Evolutionary conservation across 1,284 basidiomycete species (phyloP).

Genomic region (Amylostereum areolatum): DNA sequence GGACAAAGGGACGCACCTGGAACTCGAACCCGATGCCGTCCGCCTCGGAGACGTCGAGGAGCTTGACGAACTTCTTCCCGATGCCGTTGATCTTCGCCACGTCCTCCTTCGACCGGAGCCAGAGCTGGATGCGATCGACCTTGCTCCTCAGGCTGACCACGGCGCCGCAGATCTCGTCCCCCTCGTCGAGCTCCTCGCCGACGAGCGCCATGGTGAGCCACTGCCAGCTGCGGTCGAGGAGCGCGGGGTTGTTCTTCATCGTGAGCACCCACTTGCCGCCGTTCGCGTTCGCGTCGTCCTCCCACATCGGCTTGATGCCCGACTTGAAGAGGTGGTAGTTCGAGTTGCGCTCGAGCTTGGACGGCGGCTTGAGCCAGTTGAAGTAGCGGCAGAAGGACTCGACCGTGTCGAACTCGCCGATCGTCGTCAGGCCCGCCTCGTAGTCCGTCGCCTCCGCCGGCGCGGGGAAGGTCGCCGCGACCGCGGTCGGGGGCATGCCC

Average conservation of each 20-base stretch:
- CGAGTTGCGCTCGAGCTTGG: slow-evolving; percentile 78
- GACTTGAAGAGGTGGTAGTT: slow-evolving; percentile 95
- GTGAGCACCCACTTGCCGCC: slow-evolving; percentile 95
- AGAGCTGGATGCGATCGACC: slow-evolving; percentile 86
- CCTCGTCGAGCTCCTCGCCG: slow-evolving; percentile 85
- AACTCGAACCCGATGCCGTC: slow-evolving; percentile 84
- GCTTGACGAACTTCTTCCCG: slow-evolving; percentile 74
- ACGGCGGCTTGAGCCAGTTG: slow-evolving; percentile 91
- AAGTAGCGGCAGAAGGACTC: slow-evolving; percentile 92
- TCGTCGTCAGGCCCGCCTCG: slow-evolving; percentile 70
- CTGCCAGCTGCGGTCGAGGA: slow-evolving; percentile 86
- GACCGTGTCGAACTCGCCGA: slow-evolving; percentile 81
- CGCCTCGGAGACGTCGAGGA: slow-evolving; percentile 74
- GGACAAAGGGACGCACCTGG: slow-evolving; percentile 45
- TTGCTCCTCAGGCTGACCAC: slow-evolving; percentile 86
- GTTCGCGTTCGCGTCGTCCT: slow-evolving; percentile 85
- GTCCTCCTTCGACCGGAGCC: slow-evolving; percentile 81
- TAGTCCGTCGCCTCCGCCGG: slow-evolving; percentile 62
- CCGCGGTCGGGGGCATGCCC: slow-evolving; percentile 35
- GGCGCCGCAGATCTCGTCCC: slow-evolving; percentile 84
- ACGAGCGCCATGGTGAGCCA: slow-evolving; percentile 90
- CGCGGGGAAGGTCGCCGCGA: slow-evolving; percentile 28
- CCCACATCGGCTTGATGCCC: slow-evolving; percentile 94
- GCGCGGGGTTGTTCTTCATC: slow-evolving; percentile 74
- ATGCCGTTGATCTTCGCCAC: slow-evolving; percentile 80